Conservation (phyloP, 169 alveolate genomes). For the Cryptosporidium parvum region DNA sequence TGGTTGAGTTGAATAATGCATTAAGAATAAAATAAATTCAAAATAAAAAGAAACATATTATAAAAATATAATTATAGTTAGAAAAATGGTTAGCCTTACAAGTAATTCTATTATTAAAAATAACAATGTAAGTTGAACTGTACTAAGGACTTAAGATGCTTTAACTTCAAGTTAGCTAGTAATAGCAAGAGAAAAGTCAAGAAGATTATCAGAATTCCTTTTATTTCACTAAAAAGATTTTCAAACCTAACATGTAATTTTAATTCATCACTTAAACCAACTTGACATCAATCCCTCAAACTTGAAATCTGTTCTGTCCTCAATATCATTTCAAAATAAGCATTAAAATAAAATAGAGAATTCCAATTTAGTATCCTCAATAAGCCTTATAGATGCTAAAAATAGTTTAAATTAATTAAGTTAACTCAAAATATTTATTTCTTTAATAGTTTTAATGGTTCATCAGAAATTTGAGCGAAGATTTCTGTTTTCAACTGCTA, state of each 20-base stretch:
- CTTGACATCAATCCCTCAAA: not conserved
- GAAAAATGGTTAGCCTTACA: not conserved
- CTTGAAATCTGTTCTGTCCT: not conserved
- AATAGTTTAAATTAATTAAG: not conserved
- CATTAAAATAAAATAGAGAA: not conserved
- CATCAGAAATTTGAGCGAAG: slow-evolving; percentile 62
- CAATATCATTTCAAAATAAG: not conserved
- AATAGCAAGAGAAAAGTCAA: not conserved
- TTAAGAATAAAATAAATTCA: not conserved
- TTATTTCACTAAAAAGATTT: slow-evolving; percentile 15
- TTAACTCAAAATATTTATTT: not conserved
- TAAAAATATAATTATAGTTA: not conserved
- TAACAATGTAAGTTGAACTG: not conserved
- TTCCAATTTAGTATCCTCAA: not conserved
- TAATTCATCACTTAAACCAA: slow-evolving; percentile 25
- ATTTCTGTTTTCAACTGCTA: slow-evolving; percentile 45
- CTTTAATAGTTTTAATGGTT: not conserved
- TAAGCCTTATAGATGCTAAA: not conserved
- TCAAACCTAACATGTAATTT: slow-evolving; percentile 67
- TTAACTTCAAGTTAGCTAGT: not conserved
- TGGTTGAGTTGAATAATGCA: not conserved
- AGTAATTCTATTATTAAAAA: too few species aligned
- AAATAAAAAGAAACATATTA: not conserved
- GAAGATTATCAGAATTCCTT: slow-evolving; percentile 26
- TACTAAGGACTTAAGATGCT: not conserved